These are phyloP conservation scores for Candida sp. DNA, from an alignment of 1,139 yeast genomes.

Conservation along the genomic window DNA sequence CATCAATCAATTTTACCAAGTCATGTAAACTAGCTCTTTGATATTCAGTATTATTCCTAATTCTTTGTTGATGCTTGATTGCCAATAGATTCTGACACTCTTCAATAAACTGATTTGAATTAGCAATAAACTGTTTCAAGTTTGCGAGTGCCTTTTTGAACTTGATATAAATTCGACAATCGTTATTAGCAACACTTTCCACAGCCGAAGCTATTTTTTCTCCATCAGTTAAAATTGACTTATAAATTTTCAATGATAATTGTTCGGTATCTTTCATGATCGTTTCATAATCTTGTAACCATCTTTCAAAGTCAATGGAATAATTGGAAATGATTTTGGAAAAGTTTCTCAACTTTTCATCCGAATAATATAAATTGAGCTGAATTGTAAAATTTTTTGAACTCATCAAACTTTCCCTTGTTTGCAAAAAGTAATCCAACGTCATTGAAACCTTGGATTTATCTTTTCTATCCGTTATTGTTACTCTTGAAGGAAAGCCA, in stretches of 20 bases:
- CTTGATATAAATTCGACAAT: slow-evolving; percentile 12
- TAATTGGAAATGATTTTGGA: slow-evolving; percentile 31
- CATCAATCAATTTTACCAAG: slow-evolving; percentile 34
- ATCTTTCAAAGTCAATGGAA: slow-evolving; percentile 44
- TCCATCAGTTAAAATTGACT: slow-evolving; percentile 50
- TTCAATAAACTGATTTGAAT: slow-evolving; percentile 51
- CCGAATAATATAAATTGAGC: slow-evolving; percentile 46
- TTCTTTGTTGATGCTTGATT: slow-evolving; percentile 50
- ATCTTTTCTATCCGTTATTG: slow-evolving; percentile 26
- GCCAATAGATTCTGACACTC: slow-evolving; percentile 53
- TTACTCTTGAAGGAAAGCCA: slow-evolving; percentile 52
- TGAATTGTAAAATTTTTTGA: slow-evolving; percentile 27
- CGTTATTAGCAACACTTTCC: slow-evolving; percentile 9
- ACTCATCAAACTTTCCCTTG: slow-evolving; percentile 12
- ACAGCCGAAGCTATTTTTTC: slow-evolving; percentile 45
- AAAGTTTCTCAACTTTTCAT: slow-evolving; percentile 44
- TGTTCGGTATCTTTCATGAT: slow-evolving; percentile 38
- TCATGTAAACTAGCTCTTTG: slow-evolving; percentile 15
- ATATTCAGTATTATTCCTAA: slow-evolving; percentile 22
- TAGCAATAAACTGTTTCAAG: slow-evolving; percentile 39
- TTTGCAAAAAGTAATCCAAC: slow-evolving; percentile 37
- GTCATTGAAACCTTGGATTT: slow-evolving; percentile 39
- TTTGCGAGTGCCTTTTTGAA: slow-evolving; percentile 26
- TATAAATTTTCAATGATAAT: slow-evolving; percentile 47
- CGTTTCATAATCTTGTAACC: slow-evolving; percentile 48